These are phyloP conservation scores for Sarcomyxa edulis DNA, from an alignment of 768 basidiomycete species.

Conservation along the genomic window DNA sequence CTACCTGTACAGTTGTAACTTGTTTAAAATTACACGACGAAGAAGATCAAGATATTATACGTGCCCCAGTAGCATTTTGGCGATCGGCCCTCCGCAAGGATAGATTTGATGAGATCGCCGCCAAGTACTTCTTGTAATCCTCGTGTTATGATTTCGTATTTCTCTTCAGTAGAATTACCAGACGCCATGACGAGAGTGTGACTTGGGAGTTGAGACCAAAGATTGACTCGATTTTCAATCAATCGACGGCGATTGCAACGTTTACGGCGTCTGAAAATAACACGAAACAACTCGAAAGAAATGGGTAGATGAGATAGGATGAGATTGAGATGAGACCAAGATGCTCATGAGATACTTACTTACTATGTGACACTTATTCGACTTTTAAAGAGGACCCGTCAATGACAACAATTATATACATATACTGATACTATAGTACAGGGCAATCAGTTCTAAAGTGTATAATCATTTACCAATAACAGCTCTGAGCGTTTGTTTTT, in stretches of 20 bases:
- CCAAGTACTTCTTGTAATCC: constrained; percentile 86
- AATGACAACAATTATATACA: too few species aligned
- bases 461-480: too few species aligned
- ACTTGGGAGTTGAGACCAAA: not conserved
- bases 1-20: constrained; percentile 51
- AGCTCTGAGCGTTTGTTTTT: too few species aligned
- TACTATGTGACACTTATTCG: too few species aligned
- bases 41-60: constrained; percentile 21
- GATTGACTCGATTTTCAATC: not conserved
- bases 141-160: constrained; percentile 81
- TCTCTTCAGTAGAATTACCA: constrained; percentile 37
- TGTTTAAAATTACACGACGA: constrained; percentile 7
- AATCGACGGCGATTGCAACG: not conserved
- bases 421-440: too few species aligned
- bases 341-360: too few species aligned
- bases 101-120: constrained; percentile 74
- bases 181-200: constrained; percentile 20
- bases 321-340: too few species aligned
- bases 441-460: too few species aligned
- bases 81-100: constrained; percentile 69
- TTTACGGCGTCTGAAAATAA: not conserved
- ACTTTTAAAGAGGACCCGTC: too few species aligned
- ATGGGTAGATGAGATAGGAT: too few species aligned
- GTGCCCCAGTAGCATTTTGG: constrained; percentile 91
- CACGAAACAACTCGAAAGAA: too few species aligned